Percentiles rank a stretch among this genome's conserved stretches.
Conservation (phyloP, 176 grass and related monocot genomes). For the Triticum dicoccoides region DNA sequence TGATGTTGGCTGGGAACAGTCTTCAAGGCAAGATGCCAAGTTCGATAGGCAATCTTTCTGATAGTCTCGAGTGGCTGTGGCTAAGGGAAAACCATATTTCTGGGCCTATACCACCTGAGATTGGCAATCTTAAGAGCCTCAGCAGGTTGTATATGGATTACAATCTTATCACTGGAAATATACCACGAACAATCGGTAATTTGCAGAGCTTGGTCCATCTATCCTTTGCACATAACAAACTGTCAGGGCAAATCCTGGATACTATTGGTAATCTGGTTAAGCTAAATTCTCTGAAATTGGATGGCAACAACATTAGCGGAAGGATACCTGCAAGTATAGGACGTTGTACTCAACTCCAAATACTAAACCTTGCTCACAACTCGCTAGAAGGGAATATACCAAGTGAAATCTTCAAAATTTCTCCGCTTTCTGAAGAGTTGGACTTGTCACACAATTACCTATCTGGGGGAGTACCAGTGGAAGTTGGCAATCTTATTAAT, state of each 20-base stretch:
- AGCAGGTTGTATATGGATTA: slow-evolving; percentile 15
- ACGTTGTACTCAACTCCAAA: neutral
- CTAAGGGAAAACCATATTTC: slow-evolving; percentile 40
- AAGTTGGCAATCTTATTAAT: slow-evolving; percentile 43
- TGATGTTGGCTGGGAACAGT: slow-evolving; percentile 9
- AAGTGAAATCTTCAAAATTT: slow-evolving; percentile 23
- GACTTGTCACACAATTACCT: slow-evolving; percentile 57
- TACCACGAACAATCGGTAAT: slow-evolving; percentile 44
- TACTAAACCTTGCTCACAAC: slow-evolving; percentile 52
- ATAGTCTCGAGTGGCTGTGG: slow-evolving; percentile 7
- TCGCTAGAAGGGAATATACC: slow-evolving; percentile 45
- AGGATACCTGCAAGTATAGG: slow-evolving; percentile 35
- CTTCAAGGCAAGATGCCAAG: slow-evolving; percentile 29
- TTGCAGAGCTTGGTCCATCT: slow-evolving; percentile 26
- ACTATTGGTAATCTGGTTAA: slow-evolving; percentile 34
- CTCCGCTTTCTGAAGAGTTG: slow-evolving; percentile 27
- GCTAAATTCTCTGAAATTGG: slow-evolving; percentile 33
- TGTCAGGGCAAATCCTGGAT: slow-evolving; percentile 33
- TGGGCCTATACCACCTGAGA: slow-evolving; percentile 30
- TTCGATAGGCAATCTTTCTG: slow-evolving; percentile 31
- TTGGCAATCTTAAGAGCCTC: slow-evolving; percentile 31
- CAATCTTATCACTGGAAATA: slow-evolving; percentile 43
- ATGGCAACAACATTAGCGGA: slow-evolving; percentile 35
- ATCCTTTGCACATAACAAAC: slow-evolving; percentile 31
- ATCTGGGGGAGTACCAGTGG: slow-evolving; percentile 25